Conservation (phyloP, 306 rosid genomes). For the Vigna radiata region DNA sequence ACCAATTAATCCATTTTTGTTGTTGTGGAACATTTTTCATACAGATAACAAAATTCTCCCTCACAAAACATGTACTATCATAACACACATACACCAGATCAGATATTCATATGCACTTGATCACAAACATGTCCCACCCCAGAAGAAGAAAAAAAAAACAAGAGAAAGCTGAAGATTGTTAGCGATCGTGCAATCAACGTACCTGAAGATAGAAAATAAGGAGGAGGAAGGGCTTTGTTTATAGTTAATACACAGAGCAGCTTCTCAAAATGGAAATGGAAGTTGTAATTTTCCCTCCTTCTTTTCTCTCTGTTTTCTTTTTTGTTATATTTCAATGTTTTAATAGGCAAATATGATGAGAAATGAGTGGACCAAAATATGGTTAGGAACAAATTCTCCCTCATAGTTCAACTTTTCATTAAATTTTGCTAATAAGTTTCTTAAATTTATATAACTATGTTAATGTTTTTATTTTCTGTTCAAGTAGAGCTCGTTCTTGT, state of each 20-base stretch:
- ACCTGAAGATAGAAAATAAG: slow-evolving; percentile 48
- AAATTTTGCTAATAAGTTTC: no score
- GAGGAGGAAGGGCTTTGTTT: slow-evolving; percentile 28
- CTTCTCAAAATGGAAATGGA: slow-evolving; percentile 50
- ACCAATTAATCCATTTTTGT: background rate
- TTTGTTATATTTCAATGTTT: slow-evolving; percentile 21
- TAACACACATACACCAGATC: background rate
- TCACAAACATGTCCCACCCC: background rate
- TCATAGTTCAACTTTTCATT: slow-evolving; percentile 51
- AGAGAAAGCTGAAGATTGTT: background rate
- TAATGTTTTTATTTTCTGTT: background rate
- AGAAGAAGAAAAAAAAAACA: background rate
- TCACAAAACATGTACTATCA: background rate
- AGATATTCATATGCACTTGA: background rate
- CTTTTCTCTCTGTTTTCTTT: slow-evolving; percentile 13
- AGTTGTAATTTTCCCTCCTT: slow-evolving; percentile 27
- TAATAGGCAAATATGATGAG: slow-evolving; percentile 45
- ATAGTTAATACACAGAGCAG: slow-evolving; percentile 29
- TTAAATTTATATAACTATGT: background rate
- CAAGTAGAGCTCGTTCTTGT: background rate
- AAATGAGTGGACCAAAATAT: slow-evolving; percentile 82
- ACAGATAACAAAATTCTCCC: background rate
- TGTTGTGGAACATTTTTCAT: background rate
- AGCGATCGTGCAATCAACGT: slow-evolving; percentile 16
- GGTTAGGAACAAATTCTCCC: slow-evolving; percentile 44